Conservation (phyloP, 2,329 filamentous ascomycete species). For the Colletotrichum phormii region DNA sequence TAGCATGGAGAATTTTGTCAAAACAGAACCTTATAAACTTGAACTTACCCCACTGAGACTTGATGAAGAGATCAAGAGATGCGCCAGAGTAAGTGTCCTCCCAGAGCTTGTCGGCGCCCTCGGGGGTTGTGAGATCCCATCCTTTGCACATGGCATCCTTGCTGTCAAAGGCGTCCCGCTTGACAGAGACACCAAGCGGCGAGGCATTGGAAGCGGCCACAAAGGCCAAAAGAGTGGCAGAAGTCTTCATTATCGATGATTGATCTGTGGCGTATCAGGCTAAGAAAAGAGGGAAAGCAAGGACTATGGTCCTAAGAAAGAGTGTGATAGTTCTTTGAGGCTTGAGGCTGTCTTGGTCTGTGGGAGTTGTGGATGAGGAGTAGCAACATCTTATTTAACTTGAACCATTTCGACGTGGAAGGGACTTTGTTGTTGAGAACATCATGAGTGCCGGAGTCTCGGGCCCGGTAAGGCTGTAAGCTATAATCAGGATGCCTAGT, state of each 20-base stretch:
- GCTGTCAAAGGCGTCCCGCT: conserved; percentile 9
- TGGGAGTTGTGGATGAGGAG: background rate
- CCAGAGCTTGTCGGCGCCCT: conserved; percentile 22
- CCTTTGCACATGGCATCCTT: conserved; percentile 24
- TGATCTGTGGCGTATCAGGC: background rate
- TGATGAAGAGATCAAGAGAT: conserved; percentile 24
- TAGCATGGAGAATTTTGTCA: background rate
- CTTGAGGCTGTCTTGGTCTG: background rate
- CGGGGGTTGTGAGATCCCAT: conserved; percentile 15
- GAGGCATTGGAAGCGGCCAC: background rate
- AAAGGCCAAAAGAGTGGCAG: conserved; percentile 6
- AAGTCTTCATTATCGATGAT: background rate
- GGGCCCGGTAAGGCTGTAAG: background rate
- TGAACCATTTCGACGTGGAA: background rate
- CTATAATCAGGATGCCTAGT: background rate
- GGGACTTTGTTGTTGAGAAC: background rate
- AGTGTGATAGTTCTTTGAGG: background rate
- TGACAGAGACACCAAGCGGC: background rate
- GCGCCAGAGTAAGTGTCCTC: background rate
- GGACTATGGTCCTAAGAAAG: background rate
- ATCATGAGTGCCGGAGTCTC: background rate
- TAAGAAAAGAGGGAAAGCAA: background rate
- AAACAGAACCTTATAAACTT: background rate
- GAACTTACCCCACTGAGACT: conserved; percentile 6
- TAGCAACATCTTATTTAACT: background rate